Base-by-base conservation (phyloP, 2,329 filamentous ascomycete species). In the Cylindrodendrum hubeiense region DNA sequence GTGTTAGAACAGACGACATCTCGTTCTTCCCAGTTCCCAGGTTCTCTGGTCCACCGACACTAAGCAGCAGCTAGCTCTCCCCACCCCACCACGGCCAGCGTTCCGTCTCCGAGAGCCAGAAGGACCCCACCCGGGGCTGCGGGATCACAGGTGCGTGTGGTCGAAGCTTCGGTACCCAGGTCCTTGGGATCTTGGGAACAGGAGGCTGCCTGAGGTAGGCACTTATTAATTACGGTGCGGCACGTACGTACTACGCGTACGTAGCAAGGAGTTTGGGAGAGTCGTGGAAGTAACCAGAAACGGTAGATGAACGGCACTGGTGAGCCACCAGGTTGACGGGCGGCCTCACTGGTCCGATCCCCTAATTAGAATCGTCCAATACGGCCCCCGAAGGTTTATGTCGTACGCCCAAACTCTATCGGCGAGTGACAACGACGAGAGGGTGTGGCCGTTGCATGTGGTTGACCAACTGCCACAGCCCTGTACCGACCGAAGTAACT, bases 391-490 rank as follows among this genome's bases (percentile, higher is more conserved):
- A 19, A 53, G 41, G 41, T 49, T 46, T 30, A 30, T 50, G 47
- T 33, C 26, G 47, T 34, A 47, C 44, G 52, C 53, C 34, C 26
- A 64, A 64, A 64, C 61, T 59, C 61, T 64, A 64, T 64, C 56
- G 26, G 55, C 61, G 33, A 51, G 56, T 33, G n/a, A 43, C 24
- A 15, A 22, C 26, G 43, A n/a, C 13, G 43, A 57, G 44, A 58
- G 24, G 55, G 44, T 58, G 44, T 51, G 53, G 7, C 39, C 15
- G 26, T 30, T 44, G 55, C 43, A 24, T 59, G 61, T 64, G 54
- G 55, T 50, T 64, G 55, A 55, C 15, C 19, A 21, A 58, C 47
- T 22, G 30, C 28, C 33, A 33, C 37, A 47, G 28, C 41, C 17
- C 30, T 37, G 46, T 28, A 41, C 52, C 47, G 12, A 41, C 52